These are phyloP conservation scores for Amborella trichopoda DNA, from an alignment of 164 flowering plant genomes.

Conservation along the genomic window DNA sequence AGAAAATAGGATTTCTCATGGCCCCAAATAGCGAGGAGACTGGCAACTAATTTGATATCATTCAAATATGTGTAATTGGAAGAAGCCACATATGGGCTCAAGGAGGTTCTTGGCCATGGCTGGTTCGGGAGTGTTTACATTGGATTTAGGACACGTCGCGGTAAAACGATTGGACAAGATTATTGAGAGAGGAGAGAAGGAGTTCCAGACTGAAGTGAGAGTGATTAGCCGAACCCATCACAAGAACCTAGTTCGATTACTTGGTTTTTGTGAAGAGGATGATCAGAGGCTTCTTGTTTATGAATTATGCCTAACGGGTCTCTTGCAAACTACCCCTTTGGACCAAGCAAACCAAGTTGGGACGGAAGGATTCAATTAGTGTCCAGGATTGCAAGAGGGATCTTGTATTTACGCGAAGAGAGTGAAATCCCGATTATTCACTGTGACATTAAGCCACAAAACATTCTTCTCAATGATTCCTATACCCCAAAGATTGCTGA, in stretches of 20 bases:
- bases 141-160: conserved; percentile 10
- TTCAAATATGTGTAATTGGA: conserved; percentile 7
- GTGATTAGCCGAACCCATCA: conserved; percentile 16
- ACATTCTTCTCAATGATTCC: not conserved
- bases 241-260: conserved; percentile 9
- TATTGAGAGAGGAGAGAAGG: conserved; percentile 1
- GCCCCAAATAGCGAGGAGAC: no score
- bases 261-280: conserved; percentile 13
- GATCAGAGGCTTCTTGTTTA: conserved; percentile 4
- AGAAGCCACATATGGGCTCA: conserved; percentile 7
- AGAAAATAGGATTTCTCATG: no score
- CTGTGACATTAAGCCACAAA: conserved; percentile 1
- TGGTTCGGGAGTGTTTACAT: conserved; percentile 13
- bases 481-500: not conserved
- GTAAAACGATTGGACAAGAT: conserved; percentile 12
- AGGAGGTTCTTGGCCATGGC: conserved; percentile 9
- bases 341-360: not conserved
- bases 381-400: not conserved
- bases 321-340: conserved; percentile 5
- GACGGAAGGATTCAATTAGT: not conserved
- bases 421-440: not conserved
- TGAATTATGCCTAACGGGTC: conserved; percentile 17
- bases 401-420: not conserved
- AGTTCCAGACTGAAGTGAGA: conserved; percentile 12
- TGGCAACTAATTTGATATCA: no score